Base-by-base conservation (phyloP, 78 protist genomes). In the Dictyostelium brefeldianum region DNA sequence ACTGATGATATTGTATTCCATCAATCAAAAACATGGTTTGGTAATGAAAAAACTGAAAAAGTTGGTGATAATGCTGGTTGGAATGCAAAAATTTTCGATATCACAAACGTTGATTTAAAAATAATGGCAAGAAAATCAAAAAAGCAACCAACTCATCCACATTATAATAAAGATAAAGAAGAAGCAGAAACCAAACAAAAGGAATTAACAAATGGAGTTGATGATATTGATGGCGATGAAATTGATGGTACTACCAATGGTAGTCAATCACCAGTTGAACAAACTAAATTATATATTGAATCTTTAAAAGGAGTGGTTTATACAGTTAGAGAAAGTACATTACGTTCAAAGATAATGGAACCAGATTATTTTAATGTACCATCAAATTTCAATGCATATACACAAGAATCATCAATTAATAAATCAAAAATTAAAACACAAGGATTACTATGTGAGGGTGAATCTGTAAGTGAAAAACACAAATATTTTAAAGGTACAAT, bases 371-470 rank as follows among this genome's bases (percentile, higher is more conserved):
- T 85, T 43, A 17, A 31, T 11, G 78, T 78, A 3, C 92, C 92
- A 85, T 9, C 8, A 9, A 15, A 73, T 25, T 85, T 85, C 15
- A 81, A 83, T 46, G n/a, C 70, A 17, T 27, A 57, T 7, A 29
- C 75, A 22, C 91, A 83, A 15, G 69, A 53, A 48, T 25, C 20
- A 11, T 73, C 20, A 41, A 73, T 73, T 36, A 80, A 83, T 25
- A 83, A 83, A 46, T 70, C 91, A 59, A 85, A 85, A 47, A 27
- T 75, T 10, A 73, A 73, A 59, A 25, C 67, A 2, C 29, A 25
- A 25, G 92, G 92, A 47, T 48, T 85, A 59, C 41, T 85, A 27
- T 85, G 92, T 25, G 92, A 85, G 2, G 92, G 92, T 48, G 92
- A 85, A 62, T 25, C 80, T 12, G 79, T 69, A 20, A 70, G n/a